Conservation (phyloP, 345 rosid species). For the Heritiera fomes region DNA sequence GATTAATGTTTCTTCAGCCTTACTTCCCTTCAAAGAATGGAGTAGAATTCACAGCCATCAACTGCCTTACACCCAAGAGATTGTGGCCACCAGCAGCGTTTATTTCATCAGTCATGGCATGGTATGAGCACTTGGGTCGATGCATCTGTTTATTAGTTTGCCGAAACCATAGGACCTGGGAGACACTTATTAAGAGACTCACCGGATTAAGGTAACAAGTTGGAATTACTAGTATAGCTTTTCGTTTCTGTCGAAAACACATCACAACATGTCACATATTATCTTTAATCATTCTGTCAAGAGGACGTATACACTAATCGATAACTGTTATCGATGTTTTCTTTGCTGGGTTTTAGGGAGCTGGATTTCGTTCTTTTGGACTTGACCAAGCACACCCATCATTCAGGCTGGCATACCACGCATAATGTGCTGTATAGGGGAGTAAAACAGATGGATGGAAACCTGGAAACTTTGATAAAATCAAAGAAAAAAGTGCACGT, state of each 20-base stretch:
- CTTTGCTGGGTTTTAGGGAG: constrained; percentile 33
- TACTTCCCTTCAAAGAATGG: constrained; percentile 43
- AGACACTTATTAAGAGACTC: constrained; percentile 54
- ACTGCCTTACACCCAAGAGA: constrained; percentile 61
- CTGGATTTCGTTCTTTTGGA: constrained; percentile 44
- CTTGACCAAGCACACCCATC: constrained; percentile 73
- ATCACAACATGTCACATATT: too few relatives aligned
- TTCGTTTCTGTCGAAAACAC: too few relatives aligned
- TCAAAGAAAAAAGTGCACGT: constrained; percentile 41
- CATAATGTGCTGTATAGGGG: constrained; percentile 85
- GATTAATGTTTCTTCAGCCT: constrained; percentile 45
- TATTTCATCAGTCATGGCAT: constrained; percentile 63
- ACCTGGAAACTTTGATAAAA: constrained; percentile 41
- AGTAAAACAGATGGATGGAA: constrained; percentile 50
- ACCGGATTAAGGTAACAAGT: constrained; percentile 52
- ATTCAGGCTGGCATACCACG: constrained; percentile 77
- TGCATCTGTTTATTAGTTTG: constrained; percentile 61
- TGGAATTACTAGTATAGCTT: too few relatives aligned
- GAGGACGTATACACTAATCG: too few relatives aligned
- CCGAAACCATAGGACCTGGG: constrained; percentile 73
- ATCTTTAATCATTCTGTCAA: too few relatives aligned
- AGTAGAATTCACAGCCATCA: constrained; percentile 43
- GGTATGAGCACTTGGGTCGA: constrained; percentile 84
- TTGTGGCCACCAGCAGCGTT: constrained; percentile 73
- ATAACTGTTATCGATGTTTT: neutral